Evolutionary conservation across 768 basidiomycete species (phyloP).

Genomic region (Termitomyces sp.): DNA sequence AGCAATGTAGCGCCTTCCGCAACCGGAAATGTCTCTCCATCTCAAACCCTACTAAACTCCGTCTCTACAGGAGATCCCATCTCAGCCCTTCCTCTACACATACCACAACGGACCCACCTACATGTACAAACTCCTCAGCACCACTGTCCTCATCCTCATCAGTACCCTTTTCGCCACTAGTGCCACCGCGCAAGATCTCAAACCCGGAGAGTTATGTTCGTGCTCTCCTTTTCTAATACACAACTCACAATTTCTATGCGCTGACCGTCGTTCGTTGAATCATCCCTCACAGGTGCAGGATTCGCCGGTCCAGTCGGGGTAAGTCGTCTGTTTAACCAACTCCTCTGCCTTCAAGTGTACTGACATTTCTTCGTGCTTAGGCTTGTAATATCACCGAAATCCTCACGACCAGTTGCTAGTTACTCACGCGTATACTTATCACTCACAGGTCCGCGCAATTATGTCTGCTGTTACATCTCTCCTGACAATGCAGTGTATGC

Average conservation of each 20-base stretch:
- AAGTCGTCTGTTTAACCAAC: not conserved
- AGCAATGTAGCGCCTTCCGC: too few species aligned
- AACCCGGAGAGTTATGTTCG: conserved; percentile 5
- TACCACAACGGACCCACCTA: too few species aligned
- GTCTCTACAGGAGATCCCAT: not conserved
- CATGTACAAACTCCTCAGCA: not conserved
- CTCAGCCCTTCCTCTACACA: too few species aligned
- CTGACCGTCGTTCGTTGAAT: not conserved
- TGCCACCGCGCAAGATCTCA: not conserved
- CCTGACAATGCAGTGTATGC: conserved; percentile 6
- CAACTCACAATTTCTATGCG: too few species aligned
- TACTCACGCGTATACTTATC: too few species aligned
- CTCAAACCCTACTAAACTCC: too few species aligned
- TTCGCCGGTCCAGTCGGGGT: conserved; percentile 10
- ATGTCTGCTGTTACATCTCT: conserved; percentile 1
- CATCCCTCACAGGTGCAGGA: not conserved
- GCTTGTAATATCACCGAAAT: too few species aligned
- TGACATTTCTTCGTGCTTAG: not conserved
- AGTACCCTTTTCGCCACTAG: not conserved
- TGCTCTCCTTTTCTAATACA: not conserved
- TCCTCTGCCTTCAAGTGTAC: not conserved
- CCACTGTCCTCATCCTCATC: not conserved
- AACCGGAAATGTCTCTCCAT: too few species aligned
- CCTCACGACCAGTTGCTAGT: too few species aligned
- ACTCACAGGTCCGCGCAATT: not conserved